A percentile compares a stretch with the other conserved stretches of the same genome.
Conservation (phyloP, 1,284 basidiomycete species). For the Tylopilus orsonianus region DNA sequence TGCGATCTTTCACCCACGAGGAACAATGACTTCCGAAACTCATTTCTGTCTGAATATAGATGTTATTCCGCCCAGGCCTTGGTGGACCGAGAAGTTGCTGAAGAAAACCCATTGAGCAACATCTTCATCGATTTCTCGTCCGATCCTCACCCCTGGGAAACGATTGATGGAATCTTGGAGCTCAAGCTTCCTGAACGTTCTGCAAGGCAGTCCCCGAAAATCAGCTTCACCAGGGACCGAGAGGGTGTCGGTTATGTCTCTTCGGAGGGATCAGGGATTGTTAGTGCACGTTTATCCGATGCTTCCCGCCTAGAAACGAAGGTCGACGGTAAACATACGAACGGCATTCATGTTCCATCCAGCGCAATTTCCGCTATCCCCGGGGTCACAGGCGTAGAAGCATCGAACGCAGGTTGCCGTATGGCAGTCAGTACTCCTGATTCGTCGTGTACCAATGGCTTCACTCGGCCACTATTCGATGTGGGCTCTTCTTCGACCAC, state of each 20-base stretch:
- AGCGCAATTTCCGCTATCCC: neutral
- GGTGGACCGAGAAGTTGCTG: neutral
- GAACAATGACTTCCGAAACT: neutral
- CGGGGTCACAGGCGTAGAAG: slow-evolving; percentile 1
- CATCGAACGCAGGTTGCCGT: neutral
- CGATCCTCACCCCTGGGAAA: slow-evolving; percentile 32
- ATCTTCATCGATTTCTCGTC: slow-evolving; percentile 27
- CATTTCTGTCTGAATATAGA: neutral
- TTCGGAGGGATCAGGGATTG: neutral
- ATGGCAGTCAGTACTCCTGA: neutral
- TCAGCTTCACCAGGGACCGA: slow-evolving; percentile 26
- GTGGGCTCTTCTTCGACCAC: neutral
- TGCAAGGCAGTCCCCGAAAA: neutral
- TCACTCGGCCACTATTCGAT: neutral
- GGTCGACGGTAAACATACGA: neutral
- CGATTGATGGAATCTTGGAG: slow-evolving; percentile 29
- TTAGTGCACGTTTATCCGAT: neutral
- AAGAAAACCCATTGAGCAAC: neutral
- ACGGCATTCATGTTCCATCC: neutral
- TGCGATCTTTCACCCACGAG: neutral
- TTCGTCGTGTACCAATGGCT: neutral
- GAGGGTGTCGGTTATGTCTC: slow-evolving; percentile 30
- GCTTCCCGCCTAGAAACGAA: slow-evolving; percentile 1
- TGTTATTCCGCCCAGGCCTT: neutral
- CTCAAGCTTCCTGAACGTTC: slow-evolving; percentile 8